A percentile compares a stretch with the other conserved stretches of the same genome.
Conservation (phyloP, 2,329 filamentous ascomycete genomes). For the Ascosphaera acerosa region DNA sequence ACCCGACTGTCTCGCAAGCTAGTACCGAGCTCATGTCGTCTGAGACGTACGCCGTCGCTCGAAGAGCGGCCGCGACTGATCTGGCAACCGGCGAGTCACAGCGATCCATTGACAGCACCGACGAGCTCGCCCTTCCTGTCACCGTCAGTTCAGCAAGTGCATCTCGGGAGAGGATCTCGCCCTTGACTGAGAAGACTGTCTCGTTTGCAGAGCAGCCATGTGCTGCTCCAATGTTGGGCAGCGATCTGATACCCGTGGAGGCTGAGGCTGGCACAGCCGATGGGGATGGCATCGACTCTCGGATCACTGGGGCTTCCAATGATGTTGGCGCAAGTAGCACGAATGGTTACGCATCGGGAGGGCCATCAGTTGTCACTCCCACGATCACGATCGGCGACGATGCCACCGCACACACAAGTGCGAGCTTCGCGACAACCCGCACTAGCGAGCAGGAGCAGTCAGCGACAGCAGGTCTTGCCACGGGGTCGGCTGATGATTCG, state of each 20-base stretch:
- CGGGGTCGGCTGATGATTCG: no score
- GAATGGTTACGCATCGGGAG: no score
- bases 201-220: neutral
- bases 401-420: no score
- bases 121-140: conserved; percentile 11
- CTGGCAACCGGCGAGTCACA: conserved; percentile 4
- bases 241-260: neutral
- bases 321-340: no score
- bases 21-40: conserved; percentile 19
- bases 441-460: no score
- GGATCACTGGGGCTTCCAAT: no score
- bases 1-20: conserved; percentile 12
- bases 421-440: no score
- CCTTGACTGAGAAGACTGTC: neutral
- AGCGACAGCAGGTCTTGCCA: no score
- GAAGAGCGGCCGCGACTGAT: conserved; percentile 3
- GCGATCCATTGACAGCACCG: conserved; percentile 7
- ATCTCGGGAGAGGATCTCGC: neutral
- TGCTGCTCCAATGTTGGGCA: neutral
- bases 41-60: conserved; percentile 7
- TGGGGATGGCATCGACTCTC: neutral
- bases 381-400: no score
- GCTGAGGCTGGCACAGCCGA: neutral
- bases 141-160: conserved; percentile 3
- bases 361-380: no score